These are phyloP conservation scores for Lolium rigidum DNA, from an alignment of 176 grass and related monocot species.

Conservation along the genomic window DNA sequence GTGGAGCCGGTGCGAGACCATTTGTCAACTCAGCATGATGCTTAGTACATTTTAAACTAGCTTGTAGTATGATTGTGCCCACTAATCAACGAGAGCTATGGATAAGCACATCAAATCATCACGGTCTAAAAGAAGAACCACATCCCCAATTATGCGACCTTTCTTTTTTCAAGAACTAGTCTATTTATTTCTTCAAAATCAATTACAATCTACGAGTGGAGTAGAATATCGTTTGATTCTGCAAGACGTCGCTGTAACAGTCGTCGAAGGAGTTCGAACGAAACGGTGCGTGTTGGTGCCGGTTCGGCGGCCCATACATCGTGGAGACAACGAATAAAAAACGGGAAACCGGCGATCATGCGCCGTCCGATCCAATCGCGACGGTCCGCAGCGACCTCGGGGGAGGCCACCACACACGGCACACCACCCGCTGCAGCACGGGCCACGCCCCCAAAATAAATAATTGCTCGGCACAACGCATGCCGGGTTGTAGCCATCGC, in stretches of 20 bases:
- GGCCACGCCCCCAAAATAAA: conserved; percentile 39
- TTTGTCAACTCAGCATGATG: too few relatives aligned
- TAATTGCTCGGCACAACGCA: conserved; percentile 5
- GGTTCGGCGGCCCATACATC: background rate
- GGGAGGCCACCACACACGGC: background rate
- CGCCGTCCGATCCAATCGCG: background rate
- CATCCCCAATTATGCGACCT: too few relatives aligned
- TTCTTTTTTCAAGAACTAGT: too few relatives aligned
- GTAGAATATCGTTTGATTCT: background rate
- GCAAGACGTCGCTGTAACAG: background rate
- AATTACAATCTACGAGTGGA: background rate
- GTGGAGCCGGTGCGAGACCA: too few relatives aligned
- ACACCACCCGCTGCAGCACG: background rate
- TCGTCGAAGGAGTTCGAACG: background rate
- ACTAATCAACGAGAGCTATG: too few relatives aligned
- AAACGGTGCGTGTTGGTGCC: background rate
- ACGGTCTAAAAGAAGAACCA: too few relatives aligned
- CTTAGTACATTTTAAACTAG: too few relatives aligned
- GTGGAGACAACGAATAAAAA: conserved; percentile 6
- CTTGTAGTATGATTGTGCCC: too few relatives aligned
- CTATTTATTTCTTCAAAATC: background rate
- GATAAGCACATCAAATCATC: too few relatives aligned
- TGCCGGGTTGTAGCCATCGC: background rate
- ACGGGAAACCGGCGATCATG: background rate
- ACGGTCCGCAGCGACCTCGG: background rate